Conservation (phyloP, 1,284 basidiomycete genomes). For the Trametes sp. region DNA sequence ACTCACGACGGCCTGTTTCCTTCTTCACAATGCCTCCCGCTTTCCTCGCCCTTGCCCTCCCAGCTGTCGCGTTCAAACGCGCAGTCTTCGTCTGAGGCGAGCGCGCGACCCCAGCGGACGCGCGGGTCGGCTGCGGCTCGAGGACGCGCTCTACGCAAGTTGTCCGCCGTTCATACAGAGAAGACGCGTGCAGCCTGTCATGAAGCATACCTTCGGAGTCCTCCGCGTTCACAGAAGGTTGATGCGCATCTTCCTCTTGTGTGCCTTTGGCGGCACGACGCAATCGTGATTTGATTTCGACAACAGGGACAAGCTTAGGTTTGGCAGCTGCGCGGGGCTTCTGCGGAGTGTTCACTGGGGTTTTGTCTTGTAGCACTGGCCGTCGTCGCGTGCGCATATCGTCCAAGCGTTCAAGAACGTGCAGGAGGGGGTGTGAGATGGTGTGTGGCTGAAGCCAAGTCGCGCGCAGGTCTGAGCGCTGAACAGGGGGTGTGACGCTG, state of each 20-base stretch:
- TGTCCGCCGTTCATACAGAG: not conserved
- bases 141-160: not conserved
- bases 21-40: not conserved
- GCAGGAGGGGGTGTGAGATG: not conserved
- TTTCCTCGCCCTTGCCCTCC: not conserved
- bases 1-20: not conserved
- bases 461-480: not conserved
- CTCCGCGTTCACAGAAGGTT: not conserved
- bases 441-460: conserved; percentile 3
- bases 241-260: not conserved
- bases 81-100: no score
- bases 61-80: not conserved
- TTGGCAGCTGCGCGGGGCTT: conserved; percentile 25
- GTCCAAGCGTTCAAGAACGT: not conserved
- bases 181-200: no score
- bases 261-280: conserved; percentile 17
- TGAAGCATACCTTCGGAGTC: conserved; percentile 9
- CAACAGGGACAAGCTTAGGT: conserved; percentile 25
- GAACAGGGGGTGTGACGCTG: not conserved
- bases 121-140: conserved; percentile 3
- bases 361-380: conserved; percentile 36
- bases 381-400: conserved; percentile 32
- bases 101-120: not conserved
- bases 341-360: conserved; percentile 36
- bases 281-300: conserved; percentile 24